A percentile compares a stretch with the other conserved stretches of the same genome.
phyloP scores from a whole-genome alignment of 257 asterid species.

The Capsicum rhomboideum region DNA sequence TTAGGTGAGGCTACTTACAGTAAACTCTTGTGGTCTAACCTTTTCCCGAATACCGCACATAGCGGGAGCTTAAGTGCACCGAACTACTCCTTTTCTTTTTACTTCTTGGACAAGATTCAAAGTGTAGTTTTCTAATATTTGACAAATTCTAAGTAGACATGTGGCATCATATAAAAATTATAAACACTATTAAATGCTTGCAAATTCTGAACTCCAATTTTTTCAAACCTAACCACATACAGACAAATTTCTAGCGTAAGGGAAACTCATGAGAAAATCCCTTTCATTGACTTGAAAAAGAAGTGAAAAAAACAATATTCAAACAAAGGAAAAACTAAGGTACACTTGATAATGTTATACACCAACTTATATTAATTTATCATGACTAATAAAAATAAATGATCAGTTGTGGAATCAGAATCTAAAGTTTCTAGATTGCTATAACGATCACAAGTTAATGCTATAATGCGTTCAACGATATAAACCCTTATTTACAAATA shows the following conservation, averaged over 20 bases:
- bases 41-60: too few relatives aligned
- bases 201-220: not conserved
- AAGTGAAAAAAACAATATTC: not conserved
- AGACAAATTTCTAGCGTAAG: not conserved
- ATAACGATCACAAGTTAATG: too few relatives aligned
- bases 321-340: not conserved
- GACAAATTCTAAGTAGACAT: slow-evolving; percentile 2
- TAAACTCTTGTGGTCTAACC: too few relatives aligned
- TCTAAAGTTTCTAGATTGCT: too few relatives aligned
- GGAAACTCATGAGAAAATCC: not conserved
- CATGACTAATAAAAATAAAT: not conserved
- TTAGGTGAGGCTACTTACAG: too few relatives aligned
- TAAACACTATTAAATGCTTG: not conserved
- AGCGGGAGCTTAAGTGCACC: too few relatives aligned
- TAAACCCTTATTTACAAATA: too few relatives aligned
- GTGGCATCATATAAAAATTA: not conserved
- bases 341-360: not conserved
- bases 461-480: too few relatives aligned
- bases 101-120: not conserved
- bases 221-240: not conserved
- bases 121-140: not conserved
- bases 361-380: not conserved
- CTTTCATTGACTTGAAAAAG: not conserved
- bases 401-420: too few relatives aligned
- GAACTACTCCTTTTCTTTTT: not conserved